Evolutionary conservation across 768 basidiomycete species (phyloP).

Genomic region (Lentinula lateritia): DNA sequence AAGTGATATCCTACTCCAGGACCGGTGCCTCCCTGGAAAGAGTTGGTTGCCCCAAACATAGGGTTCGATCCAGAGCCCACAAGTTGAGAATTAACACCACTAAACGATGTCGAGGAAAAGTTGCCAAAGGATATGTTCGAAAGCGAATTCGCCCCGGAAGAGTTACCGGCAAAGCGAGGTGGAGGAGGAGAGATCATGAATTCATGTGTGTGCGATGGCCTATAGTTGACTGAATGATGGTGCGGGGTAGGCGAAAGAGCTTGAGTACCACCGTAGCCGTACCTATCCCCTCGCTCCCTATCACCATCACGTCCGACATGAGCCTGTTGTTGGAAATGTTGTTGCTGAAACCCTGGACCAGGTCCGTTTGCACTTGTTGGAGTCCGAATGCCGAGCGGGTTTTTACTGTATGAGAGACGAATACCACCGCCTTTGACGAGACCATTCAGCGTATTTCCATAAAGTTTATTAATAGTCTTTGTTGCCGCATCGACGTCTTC

Average conservation of each 20-base stretch:
- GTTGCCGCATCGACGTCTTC: slow-evolving; percentile 85
- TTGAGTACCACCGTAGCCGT: neutral
- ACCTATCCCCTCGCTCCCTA: neutral
- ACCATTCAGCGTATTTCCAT: slow-evolving; percentile 87
- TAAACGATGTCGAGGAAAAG: neutral
- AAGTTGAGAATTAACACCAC: neutral
- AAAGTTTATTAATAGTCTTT: slow-evolving; percentile 82
- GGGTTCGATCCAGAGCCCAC: neutral
- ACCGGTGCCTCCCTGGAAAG: neutral
- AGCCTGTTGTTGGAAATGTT: slow-evolving; percentile 24
- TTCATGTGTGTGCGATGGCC: neutral
- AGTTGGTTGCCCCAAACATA: neutral
- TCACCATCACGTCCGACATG: neutral
- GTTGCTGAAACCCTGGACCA: slow-evolving; percentile 36
- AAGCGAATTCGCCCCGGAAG: neutral
- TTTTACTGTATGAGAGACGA: slow-evolving; percentile 95
- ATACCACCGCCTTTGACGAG: slow-evolving; percentile 95
- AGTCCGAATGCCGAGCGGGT: slow-evolving; percentile 89
- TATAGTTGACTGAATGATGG: neutral
- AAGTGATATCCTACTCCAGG: neutral
- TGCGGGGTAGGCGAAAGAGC: slow-evolving; percentile 1
- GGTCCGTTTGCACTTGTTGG: slow-evolving; percentile 53
- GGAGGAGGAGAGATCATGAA: slow-evolving; percentile 8
- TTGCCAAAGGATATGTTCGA: slow-evolving; percentile 1
- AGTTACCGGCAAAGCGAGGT: slow-evolving; percentile 8